These are phyloP conservation scores for Diplodia scrobiculata DNA, from an alignment of 2,329 filamentous ascomycete genomes.

Conservation along the genomic window DNA sequence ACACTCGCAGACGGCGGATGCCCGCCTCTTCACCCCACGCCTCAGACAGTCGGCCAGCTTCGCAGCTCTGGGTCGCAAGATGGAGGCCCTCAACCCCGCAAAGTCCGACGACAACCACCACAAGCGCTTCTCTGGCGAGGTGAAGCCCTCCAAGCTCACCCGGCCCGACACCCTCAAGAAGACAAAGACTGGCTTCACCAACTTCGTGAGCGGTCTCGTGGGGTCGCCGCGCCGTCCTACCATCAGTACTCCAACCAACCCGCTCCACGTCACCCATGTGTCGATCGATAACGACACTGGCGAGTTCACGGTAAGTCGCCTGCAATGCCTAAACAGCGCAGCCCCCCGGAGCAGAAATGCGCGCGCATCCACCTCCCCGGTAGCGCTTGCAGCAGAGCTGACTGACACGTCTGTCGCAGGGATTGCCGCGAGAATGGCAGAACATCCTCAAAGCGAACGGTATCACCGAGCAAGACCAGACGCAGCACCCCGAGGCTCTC, in stretches of 20 bases:
- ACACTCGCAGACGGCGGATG: constrained; percentile 39
- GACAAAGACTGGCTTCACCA: constrained; percentile 45
- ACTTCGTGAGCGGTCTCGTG: constrained; percentile 46
- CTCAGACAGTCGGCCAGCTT: constrained; percentile 50
- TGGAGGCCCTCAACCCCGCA: constrained; percentile 46
- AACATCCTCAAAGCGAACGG: constrained; percentile 91
- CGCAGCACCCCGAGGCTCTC: constrained; percentile 93
- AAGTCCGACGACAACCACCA: constrained; percentile 39
- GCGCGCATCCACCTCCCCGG: background rate
- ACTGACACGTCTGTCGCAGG: constrained; percentile 55
- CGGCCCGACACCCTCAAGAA: constrained; percentile 45
- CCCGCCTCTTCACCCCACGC: constrained; percentile 35
- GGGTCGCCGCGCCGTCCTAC: constrained; percentile 80
- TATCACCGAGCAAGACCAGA: constrained; percentile 92
- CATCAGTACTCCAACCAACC: constrained; percentile 97
- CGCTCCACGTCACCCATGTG: constrained; percentile 96
- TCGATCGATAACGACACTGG: constrained; percentile 95
- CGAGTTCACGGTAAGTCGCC: constrained; percentile 76
- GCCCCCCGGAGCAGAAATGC: background rate
- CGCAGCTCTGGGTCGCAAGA: constrained; percentile 48
- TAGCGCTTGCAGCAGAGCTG: background rate
- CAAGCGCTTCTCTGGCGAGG: constrained; percentile 47
- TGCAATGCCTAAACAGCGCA: constrained; percentile 27
- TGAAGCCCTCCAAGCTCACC: constrained; percentile 39
- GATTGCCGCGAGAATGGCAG: constrained; percentile 97